Evolutionary conservation across 768 basidiomycete genomes (phyloP).

Genomic region (Rhodotorula babjevae): DNA sequence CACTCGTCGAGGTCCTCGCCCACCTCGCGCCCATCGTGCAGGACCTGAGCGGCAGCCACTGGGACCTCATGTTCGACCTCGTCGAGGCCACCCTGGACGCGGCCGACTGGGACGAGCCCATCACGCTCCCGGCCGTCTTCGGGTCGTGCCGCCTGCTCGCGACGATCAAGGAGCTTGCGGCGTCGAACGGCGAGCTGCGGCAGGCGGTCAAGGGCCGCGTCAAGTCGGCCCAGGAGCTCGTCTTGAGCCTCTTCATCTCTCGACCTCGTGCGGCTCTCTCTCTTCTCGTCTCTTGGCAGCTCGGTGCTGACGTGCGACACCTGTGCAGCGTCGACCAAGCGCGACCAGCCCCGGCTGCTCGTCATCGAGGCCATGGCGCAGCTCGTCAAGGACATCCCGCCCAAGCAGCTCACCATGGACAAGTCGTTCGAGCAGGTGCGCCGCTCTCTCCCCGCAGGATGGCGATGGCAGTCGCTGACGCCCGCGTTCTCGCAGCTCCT

Average conservation of each 20-base stretch:
- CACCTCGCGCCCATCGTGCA: slow-evolving; percentile 82
- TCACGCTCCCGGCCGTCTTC: slow-evolving; percentile 61
- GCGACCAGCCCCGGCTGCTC: slow-evolving; percentile 12
- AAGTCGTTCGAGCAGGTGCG: slow-evolving; percentile 62
- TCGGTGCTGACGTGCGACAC: too few species aligned
- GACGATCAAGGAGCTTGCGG: slow-evolving; percentile 63
- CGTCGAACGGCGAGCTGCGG: slow-evolving; percentile 68
- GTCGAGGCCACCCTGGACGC: slow-evolving; percentile 86
- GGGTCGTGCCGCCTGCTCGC: slow-evolving; percentile 66
- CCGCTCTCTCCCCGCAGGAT: too few species aligned
- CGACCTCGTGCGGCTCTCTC: slow-evolving; percentile 11
- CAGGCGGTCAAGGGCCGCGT: slow-evolving; percentile 64
- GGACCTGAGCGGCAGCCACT: slow-evolving; percentile 77
- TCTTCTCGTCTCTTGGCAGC: not conserved
- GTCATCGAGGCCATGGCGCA: slow-evolving; percentile 58
- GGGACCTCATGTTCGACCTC: slow-evolving; percentile 87
- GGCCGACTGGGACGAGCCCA: slow-evolving; percentile 58
- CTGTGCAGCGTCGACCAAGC: not conserved
- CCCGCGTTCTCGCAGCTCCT: slow-evolving; percentile 59
- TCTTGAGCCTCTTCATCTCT: slow-evolving; percentile 60
- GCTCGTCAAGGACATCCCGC: slow-evolving; percentile 63
- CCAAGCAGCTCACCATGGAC: slow-evolving; percentile 57
- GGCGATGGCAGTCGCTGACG: not conserved
- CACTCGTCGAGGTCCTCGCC: slow-evolving; percentile 55
- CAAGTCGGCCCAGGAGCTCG: slow-evolving; percentile 55